Percentiles rank a stretch among this genome's conserved stretches.
These are phyloP conservation scores for Triticum aestivum DNA, from an alignment of 176 grass and related monocot species.

Conservation along the genomic window IWGSC_CS_RefSeq_v2.1 NC_057797.1:696778130-696778629, in stretches of 20 bases:
- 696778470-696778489: slow-evolving; percentile 52
- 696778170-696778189: not conserved
- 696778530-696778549: not conserved
- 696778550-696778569: not conserved
- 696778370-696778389: slow-evolving; percentile 91
- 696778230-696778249: slow-evolving; percentile 55
- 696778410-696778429: slow-evolving; percentile 83
- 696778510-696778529: not conserved
- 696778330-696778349: slow-evolving; percentile 98
- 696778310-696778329: slow-evolving; percentile 70
- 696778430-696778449: slow-evolving; percentile 49
- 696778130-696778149: slow-evolving; percentile 57
- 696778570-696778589: not conserved
- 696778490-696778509: slow-evolving; percentile 81
- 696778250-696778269: slow-evolving; percentile 56
- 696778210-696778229: slow-evolving; percentile 35
- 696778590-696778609: slow-evolving; percentile 53
- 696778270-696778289: slow-evolving; percentile 52
- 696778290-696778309: slow-evolving; percentile 61
- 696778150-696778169: slow-evolving; percentile 12
- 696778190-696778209: not conserved
- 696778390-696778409: slow-evolving; percentile 90
- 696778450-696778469: slow-evolving; percentile 27
- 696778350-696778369: slow-evolving; percentile 79
- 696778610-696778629: slow-evolving; percentile 38